Evolutionary conservation across 495 filamentous ascomycete genomes (phyloP), one percentile per base, ranked within the genome.

Genomic region (Zalerion maritima): DNA sequence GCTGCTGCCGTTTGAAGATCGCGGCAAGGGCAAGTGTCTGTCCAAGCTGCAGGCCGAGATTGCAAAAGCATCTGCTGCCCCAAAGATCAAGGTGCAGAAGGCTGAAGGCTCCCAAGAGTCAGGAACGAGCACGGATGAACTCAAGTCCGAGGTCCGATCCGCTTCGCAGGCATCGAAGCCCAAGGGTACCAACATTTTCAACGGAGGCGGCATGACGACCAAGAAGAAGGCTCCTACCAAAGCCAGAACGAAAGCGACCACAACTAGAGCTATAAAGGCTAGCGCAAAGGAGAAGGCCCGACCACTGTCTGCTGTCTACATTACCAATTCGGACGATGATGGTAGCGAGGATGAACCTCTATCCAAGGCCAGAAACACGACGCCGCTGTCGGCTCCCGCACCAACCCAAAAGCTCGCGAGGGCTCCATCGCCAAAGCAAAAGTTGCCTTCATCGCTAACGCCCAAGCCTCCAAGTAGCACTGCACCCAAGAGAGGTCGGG

Each of bases 11-110:
- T 69, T 67, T 34, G 60, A 72, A 20, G 82, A 92, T 32, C 68
- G 83, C 15, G 78, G 75, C 13, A 83, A 85, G 47, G 82, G 82
- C 11, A 84, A 75, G 36, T 70, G 71, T 30, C 60, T 92, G 6
- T 92, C 84, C 37, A 75, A 73, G 37, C 61, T 94, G 19, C 64
- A 69, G 21, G 55, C 54, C 7, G 65, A 73, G 21, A 62, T 87
- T 14, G 62, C 64, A 18, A 71, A 61, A 35, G 50, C 67, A 16
- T 62, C 64, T 26, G 70, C 69, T 25, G 62, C 66, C 3, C 69
- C 78, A 5, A 67, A 67, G 42, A 65, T 68, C 41, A 62, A 70
- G 32, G 50, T 62, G n/a, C 59, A 71, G 20, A 63, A 64, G 25
- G 49, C 66, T 6, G 72, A 74, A 8, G 63, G 67, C 5, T 51